Percentiles rank a stretch among this genome's conserved stretches.
Evolutionary conservation across 768 basidiomycete genomes (phyloP).

Genomic region (Rhizopogon roseolus): DNA sequence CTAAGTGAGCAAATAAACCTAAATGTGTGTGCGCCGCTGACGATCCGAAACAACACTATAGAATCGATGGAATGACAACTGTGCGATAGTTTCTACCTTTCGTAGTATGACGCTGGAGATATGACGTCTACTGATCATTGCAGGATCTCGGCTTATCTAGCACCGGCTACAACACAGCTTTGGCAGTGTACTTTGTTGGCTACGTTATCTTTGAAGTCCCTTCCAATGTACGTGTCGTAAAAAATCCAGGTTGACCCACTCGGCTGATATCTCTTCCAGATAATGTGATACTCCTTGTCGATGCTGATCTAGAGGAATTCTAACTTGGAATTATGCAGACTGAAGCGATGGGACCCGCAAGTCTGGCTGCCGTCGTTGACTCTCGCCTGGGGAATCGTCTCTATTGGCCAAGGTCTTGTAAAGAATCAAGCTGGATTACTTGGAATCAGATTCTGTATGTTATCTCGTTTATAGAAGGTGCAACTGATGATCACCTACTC

Average conservation of each 20-base stretch:
- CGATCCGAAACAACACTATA: conserved; percentile 13
- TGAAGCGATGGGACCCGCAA: conserved; percentile 58
- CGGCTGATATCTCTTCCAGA: conserved; percentile 4
- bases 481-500: neutral
- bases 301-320: neutral
- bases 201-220: conserved; percentile 61
- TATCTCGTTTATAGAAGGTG: neutral
- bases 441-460: conserved; percentile 48
- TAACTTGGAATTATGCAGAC: conserved; percentile 23
- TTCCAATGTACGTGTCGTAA: conserved; percentile 37
- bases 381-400: conserved; percentile 52
- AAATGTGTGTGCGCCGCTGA: neutral
- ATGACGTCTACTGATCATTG: neutral
- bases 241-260: neutral
- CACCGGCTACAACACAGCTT: conserved; percentile 50
- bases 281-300: conserved; percentile 17
- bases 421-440: conserved; percentile 49
- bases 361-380: conserved; percentile 60
- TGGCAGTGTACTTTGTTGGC: conserved; percentile 57
- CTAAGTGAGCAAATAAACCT: conserved; percentile 22
- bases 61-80: conserved; percentile 48
- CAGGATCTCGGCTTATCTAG: conserved; percentile 49
- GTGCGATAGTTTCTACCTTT: conserved; percentile 19
- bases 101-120: neutral
- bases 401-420: conserved; percentile 51